Evolutionary conservation across 495 filamentous ascomycete genomes (phyloP), one percentile per base, ranked within the genome.

Genomic region (Xanthoparmelia taractica): DNA sequence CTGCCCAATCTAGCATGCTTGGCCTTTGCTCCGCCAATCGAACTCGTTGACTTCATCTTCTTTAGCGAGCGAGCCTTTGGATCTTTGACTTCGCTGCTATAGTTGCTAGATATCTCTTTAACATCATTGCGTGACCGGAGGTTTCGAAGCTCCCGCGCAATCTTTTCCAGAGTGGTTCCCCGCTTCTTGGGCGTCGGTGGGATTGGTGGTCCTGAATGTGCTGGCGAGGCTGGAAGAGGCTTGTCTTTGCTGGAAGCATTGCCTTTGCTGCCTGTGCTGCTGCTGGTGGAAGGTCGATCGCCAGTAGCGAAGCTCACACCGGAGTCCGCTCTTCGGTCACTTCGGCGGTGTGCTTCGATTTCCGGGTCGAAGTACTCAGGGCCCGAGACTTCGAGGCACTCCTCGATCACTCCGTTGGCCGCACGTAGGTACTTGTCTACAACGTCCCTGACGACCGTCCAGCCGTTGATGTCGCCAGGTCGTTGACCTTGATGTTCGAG

Each of bases 351-450:
- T 29, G 69, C 71, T 63, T 67, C 66, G 40, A 68, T 60, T 59
- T 72, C 68, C n/a, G 76, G 69, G 50, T 69, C 69, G 48, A 86
- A 70, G 61, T 78, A 73, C 23, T 78, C 68, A 0, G 78, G 78
- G 48, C 78, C 78, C 33, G 70, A 76, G 37, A 86, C 74, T 60
- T 78, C 73, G 8, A 68, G 33, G 66, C 84, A 87, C 61, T 88
- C 84, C 29, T 81, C 79, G 63, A 88, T 86, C 58, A 85, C 75
- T 64, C 82, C 80, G 59, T 82, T 83, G n/a, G 80, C 78, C 2
- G 78, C 66, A 47, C 78, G 73, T 18, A 90, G 78, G 65, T 88
- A 90, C 66, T 81, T 79, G 61, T 86, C 77, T n/a, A 88, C 69
- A 1, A 74, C 73, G 11, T 83, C 76, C 60, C 78, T 74, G 20